phyloP scores from a whole-genome alignment of 306 rosid species.

The Sechiopsis laciniata region DNA sequence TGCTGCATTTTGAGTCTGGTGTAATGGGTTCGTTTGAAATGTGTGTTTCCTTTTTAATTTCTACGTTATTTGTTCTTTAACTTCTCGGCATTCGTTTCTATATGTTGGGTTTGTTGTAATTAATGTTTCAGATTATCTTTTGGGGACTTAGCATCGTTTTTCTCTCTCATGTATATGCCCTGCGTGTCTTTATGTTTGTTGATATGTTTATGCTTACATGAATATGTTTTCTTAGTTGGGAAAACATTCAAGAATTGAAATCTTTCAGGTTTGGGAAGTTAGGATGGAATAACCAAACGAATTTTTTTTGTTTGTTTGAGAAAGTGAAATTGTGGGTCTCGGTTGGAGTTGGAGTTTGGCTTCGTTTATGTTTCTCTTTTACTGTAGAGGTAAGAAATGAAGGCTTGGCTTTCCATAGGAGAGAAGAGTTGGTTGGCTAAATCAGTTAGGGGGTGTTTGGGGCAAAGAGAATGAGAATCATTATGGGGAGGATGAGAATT shows the following conservation, averaged over 20 bases:
- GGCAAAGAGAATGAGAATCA: too few relatives aligned
- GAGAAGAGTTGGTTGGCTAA: background rate
- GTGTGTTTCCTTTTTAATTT: background rate
- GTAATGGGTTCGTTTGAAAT: background rate
- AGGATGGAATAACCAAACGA: background rate
- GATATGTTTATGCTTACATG: background rate
- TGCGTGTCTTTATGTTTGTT: background rate
- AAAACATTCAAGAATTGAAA: background rate
- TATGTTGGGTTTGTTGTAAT: background rate
- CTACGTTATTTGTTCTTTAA: background rate
- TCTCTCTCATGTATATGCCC: background rate
- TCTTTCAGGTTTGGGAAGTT: background rate
- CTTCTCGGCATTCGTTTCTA: slow-evolving; percentile 8
- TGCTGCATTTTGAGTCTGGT: background rate
- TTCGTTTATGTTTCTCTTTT: background rate
- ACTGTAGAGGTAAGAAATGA: background rate
- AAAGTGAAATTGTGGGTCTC: background rate
- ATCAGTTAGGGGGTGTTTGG: background rate
- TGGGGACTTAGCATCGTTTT: background rate
- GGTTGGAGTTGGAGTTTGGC: background rate
- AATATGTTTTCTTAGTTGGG: background rate
- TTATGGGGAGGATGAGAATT: too few relatives aligned
- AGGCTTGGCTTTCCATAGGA: background rate
- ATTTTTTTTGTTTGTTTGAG: background rate
- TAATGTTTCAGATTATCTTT: background rate